Base-by-base conservation (phyloP, 768 basidiomycete genomes). In the Termitomyces eurrhizus region DNA sequence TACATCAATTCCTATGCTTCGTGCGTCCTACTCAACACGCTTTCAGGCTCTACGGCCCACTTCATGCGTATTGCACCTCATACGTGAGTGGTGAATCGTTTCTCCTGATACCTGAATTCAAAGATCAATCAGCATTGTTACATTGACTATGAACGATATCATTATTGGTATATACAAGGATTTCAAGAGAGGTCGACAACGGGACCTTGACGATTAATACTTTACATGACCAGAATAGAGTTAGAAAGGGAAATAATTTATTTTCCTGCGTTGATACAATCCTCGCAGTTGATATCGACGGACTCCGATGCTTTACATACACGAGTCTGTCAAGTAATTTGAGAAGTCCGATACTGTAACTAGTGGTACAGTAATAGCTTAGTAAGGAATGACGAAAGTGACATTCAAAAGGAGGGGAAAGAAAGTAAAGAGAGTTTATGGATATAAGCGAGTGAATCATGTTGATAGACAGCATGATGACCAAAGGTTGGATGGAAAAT, bases 1-100 rank as follows among this genome's bases (percentile, higher is more conserved):
- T 66, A 18, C 33, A 39, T 2, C 32, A 24, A 8, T 36, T 42
- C n/a, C 16, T 52, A 37, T 33, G 3, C 3, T 33, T 24, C 53
- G 67, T 63, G 41, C 13, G 33, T 24, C 16, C 59, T 39, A 21
- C 51, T 57, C 11, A 56, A 46, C 33, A 42, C 12, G 7, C 4
- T 39, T 49, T 53, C 64, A 93, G 92, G 96, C 45, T 93, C 93
- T 2, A 92, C 92, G 0, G 95, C 96, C 3, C 96, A 98, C 73
- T 92, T 97, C 74, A 69, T 95, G 66, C 84, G 95, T 41, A 96
- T 96, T 69, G 91, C 90, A 16, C 95, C 94, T 36, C 93, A 95
- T 72, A 95, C 95, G 89, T 90, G 68, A 74, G 86, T 67, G 13
- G 16, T 18, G n/a, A 3, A 16, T 11, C 7, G 11, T 21, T 18